phyloP scores from a whole-genome alignment of 768 basidiomycete species.

The Amanita subjunquillea region DNA sequence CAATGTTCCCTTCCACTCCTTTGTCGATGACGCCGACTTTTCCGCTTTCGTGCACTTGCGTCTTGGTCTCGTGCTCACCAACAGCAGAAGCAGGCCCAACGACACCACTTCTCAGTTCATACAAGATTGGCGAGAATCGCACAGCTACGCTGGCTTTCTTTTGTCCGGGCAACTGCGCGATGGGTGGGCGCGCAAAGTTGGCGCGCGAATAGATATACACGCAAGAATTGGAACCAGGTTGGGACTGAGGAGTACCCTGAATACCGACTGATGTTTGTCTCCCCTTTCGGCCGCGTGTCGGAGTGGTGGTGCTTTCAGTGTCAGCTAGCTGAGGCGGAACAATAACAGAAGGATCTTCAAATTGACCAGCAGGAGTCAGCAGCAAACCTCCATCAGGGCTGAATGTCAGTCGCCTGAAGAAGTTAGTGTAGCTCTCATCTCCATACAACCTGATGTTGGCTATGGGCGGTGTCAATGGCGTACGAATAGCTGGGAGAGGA shows the following conservation, averaged over 20 bases:
- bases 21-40: conserved; percentile 35
- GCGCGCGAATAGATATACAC: conserved; percentile 96
- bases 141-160: conserved; percentile 94
- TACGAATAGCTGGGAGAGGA: conserved; percentile 87
- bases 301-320: conserved; percentile 35
- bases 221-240: conserved; percentile 40
- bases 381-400: conserved; percentile 91
- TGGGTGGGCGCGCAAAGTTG: conserved; percentile 86
- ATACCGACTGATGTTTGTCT: conserved; percentile 17
- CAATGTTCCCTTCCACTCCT: conserved; percentile 48
- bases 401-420: conserved; percentile 90
- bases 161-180: conserved; percentile 93
- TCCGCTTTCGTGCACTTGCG: conserved; percentile 18
- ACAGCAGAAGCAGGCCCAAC: conserved; percentile 23
- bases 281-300: conserved; percentile 48
- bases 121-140: conserved; percentile 86
- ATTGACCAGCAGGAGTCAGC: conserved; percentile 93
- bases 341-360: conserved; percentile 78
- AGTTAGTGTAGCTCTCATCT: conserved; percentile 91
- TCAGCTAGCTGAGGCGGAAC: conserved; percentile 17
- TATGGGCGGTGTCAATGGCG: conserved; percentile 40
- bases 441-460: conserved; percentile 84
- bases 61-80: conserved; percentile 15
- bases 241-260: conserved; percentile 23
- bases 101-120: conserved; percentile 71